Evolutionary conservation across 2,329 filamentous ascomycete genomes (phyloP).

Genomic region (Cladosporium sp.): DNA sequence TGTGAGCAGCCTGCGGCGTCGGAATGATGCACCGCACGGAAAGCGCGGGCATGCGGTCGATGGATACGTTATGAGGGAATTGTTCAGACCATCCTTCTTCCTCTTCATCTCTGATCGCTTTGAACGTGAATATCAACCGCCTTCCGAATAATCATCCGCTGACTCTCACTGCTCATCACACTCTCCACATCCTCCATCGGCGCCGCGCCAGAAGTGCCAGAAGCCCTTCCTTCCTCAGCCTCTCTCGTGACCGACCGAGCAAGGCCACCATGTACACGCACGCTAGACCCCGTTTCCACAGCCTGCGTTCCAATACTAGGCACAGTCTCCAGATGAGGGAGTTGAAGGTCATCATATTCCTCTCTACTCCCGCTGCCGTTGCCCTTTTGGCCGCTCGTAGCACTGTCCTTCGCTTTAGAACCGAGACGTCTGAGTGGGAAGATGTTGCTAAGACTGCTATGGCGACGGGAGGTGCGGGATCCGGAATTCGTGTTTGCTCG

Average conservation of each 20-base stretch:
- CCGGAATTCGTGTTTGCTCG: background rate
- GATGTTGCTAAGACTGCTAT: background rate
- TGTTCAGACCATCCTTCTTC: too few species aligned
- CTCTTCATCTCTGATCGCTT: background rate
- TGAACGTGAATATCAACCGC: constrained; percentile 13
- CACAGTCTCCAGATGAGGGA: constrained; percentile 1
- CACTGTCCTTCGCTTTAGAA: background rate
- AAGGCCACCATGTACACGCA: background rate
- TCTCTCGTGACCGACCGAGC: background rate
- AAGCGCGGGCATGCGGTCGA: too few species aligned
- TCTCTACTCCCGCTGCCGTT: background rate
- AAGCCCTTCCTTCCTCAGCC: background rate
- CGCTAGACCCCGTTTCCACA: constrained; percentile 7
- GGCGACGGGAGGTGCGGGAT: background rate
- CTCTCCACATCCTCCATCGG: constrained; percentile 8
- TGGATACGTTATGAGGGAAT: too few species aligned
- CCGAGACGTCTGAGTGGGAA: background rate
- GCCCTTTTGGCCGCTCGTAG: background rate
- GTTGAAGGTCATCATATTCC: background rate
- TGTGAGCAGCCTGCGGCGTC: too few species aligned
- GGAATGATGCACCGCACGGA: too few species aligned
- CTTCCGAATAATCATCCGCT: constrained; percentile 19
- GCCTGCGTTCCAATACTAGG: constrained; percentile 10
- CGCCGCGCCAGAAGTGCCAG: background rate
- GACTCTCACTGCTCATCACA: constrained; percentile 14